Evolutionary conservation across 768 basidiomycete species (phyloP), one percentile per base, ranked within the genome.

Genomic region (Phlegmacium glaucopus): DNA sequence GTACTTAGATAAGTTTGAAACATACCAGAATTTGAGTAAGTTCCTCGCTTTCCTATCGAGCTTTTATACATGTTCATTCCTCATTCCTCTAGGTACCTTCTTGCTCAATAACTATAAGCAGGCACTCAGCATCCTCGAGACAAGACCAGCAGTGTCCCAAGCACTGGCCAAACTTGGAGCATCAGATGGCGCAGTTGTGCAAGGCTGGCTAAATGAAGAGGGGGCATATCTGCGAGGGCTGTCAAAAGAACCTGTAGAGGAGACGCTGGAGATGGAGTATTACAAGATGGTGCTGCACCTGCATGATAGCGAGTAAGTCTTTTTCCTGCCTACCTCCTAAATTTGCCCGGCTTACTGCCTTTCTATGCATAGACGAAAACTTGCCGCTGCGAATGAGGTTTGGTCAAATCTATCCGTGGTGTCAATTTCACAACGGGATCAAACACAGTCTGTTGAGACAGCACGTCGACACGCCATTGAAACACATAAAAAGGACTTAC

Each of bases 21-120:
- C 51, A 11, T 64, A 56, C 43, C 44, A 43, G 29, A 55, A 48
- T 32, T 53, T 62, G 8, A 59, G 61, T 61, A 50, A 25, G 42
- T 48, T 40, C 12, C 6, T 12, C 34, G 3, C 10, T 26, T 27
- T 45, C 22, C 11, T 6, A n/a, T 34, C 32, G 4, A 34, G n/a
- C 22, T 34, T 6, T 3, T n/a, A 34, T 6, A 10, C 32, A 34
- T 3, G 3, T n/a, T 34, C 10, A 34, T n/a, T n/a, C 11, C 6
- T 6, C 32, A 11, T 22, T 22, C 52, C 17, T 22, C 4, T 35
- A 44, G 51, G 54, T 32, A 43, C 28, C 6, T 52, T 52, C 39
- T 25, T 58, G 1, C n/a, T 49, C 1, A 51, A 51, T 16, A 57
- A 54, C 48, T 56, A 56, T 44, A 53, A 56, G 49, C 52, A 53